These are phyloP conservation scores for Hypholoma sublateritium DNA, from an alignment of 768 basidiomycete genomes.

Conservation along the genomic window DNA sequence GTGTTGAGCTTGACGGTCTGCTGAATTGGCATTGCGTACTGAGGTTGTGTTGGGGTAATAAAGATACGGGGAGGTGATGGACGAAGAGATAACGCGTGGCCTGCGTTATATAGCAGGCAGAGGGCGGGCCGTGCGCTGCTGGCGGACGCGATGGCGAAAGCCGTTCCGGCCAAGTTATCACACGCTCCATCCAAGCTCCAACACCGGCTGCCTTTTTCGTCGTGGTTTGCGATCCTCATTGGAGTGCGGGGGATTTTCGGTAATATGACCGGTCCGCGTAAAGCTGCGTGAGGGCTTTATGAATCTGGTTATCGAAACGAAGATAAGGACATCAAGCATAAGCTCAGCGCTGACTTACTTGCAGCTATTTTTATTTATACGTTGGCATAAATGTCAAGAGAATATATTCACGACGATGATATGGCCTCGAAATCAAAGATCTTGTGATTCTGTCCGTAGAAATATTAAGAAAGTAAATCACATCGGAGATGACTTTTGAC, in stretches of 20 bases:
- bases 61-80: background rate
- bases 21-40: slow-evolving; percentile 46
- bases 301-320: no score
- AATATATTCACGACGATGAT: no score
- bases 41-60: background rate
- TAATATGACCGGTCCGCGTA: background rate
- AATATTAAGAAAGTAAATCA: no score
- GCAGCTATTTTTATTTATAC: no score
- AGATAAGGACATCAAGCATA: no score
- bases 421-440: no score
- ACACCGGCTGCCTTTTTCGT: background rate
- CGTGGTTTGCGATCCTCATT: background rate
- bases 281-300: no score
- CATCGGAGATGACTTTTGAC: no score
- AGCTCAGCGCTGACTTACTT: no score
- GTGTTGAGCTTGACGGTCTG: slow-evolving; percentile 67
- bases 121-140: background rate
- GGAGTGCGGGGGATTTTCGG: background rate
- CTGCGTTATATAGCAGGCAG: background rate
- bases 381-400: no score
- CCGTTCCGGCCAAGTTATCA: background rate
- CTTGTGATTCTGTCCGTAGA: no score
- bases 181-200: background rate
- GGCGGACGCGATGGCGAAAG: background rate
- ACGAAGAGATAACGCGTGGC: background rate